A percentile compares a stretch with the other conserved stretches of the same genome.
Conservation (phyloP, 2,329 filamentous ascomycete genomes). For the Pseudopyricularia cyperi region DNA sequence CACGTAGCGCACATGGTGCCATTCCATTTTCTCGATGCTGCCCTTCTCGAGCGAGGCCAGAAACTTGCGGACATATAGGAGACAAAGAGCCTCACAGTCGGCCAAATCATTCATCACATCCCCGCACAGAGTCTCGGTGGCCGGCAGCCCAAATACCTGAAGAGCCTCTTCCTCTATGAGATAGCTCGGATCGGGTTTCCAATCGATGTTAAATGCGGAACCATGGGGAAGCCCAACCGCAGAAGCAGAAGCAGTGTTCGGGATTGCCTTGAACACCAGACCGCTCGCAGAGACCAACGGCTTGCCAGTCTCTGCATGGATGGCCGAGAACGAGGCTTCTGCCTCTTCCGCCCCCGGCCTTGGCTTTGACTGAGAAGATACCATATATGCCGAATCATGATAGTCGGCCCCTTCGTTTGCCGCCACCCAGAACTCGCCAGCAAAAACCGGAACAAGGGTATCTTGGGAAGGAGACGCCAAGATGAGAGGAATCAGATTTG, state of each 20-base stretch:
- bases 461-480: neutral
- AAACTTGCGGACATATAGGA: constrained; percentile 6
- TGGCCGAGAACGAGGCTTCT: constrained; percentile 6
- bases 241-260: constrained; percentile 2
- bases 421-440: constrained; percentile 5
- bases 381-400: constrained; percentile 8
- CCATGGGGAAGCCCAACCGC: neutral
- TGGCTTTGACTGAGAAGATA: constrained; percentile 5
- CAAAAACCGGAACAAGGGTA: constrained; percentile 5
- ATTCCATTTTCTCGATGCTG: constrained; percentile 4
- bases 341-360: constrained; percentile 6
- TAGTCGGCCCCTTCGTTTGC: neutral
- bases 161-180: constrained; percentile 7
- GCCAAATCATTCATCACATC: constrained; percentile 5
- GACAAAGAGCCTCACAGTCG: constrained; percentile 6
- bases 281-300: constrained; percentile 9
- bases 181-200: constrained; percentile 10
- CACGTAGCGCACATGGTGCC: constrained; percentile 7
- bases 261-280: constrained; percentile 9
- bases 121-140: constrained; percentile 5
- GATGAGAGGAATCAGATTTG: neutral
- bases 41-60: constrained; percentile 1
- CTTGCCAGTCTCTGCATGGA: constrained; percentile 4
- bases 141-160: constrained; percentile 6
- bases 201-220: constrained; percentile 8